Evolutionary conservation across 306 rosid genomes (phyloP), one percentile per base, ranked within the genome.

Genomic region (Quercus dentata): DNA sequence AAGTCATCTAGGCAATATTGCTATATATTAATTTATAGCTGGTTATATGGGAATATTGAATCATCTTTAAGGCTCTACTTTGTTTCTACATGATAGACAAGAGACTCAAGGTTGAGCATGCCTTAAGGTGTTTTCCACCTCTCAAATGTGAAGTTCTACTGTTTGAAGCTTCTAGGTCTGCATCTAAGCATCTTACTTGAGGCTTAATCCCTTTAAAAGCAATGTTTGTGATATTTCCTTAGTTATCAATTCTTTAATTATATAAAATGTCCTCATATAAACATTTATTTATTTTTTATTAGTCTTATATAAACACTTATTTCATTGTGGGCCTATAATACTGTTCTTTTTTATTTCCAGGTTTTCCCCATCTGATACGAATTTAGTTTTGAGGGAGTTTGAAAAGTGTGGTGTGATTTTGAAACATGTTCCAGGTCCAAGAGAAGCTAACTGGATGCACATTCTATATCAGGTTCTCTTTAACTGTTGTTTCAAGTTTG

Each of bases 381-480:
- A 93, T 74, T 78, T 88, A 81, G 94, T 95, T 33, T 87, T 95
- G 85, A 86, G 99, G 85, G 99, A 95, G 85, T 93, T 95, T 79
- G 98, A 95, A 85, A 95, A 91, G 85, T 95, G 99, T 78, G 99
- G 99, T 70, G 89, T 84, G 87, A 89, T 95, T 83, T 83, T 93
- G 90, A 95, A 89, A 80, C 99, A 95, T 76, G 88, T 95, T 89
- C 87, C 99, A 57, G 98, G 99, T 71, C 97, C 98, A 69, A 90
- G 97, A 85, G 91, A 90, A 65, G 95, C 97, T 74, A 95, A 95
- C 71, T 95, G 99, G 99, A 84, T 95, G 91, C 97, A 96, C 87
- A 88, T 93, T 84, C 83, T 93, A 75, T 96, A 90, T 79, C 94
- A 91, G 98, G 99, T 95, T 79, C 71, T 63, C 27, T 54, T 19